phyloP scores from a whole-genome alignment of 1,284 basidiomycete species.

The Tilletia setariae region DNA sequence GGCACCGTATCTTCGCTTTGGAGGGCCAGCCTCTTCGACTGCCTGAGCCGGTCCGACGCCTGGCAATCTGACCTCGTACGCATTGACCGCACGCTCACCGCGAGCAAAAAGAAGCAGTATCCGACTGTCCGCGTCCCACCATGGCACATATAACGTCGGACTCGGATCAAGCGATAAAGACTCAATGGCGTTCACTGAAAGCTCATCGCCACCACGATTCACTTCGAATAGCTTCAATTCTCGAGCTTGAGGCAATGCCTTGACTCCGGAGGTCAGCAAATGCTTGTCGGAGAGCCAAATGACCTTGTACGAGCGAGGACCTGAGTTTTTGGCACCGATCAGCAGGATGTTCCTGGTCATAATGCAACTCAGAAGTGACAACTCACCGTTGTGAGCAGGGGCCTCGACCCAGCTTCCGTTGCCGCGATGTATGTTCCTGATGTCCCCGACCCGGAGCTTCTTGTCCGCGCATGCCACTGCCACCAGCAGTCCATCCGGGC shows the following conservation, averaged over 20 bases:
- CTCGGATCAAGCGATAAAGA: slow-evolving; percentile 56
- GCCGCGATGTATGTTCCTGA: slow-evolving; percentile 32
- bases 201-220: not conserved
- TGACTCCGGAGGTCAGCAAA: slow-evolving; percentile 56
- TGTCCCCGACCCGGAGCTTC: slow-evolving; percentile 55
- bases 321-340: not conserved
- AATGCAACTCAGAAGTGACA: not conserved
- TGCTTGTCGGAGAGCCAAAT: slow-evolving; percentile 55
- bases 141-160: slow-evolving; percentile 58
- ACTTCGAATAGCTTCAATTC: slow-evolving; percentile 56
- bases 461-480: slow-evolving; percentile 58
- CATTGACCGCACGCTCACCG: slow-evolving; percentile 57
- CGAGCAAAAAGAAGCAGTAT: slow-evolving; percentile 58
- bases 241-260: slow-evolving; percentile 56
- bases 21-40: not conserved
- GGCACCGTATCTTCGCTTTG: slow-evolving; percentile 17
- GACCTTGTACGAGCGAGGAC: slow-evolving; percentile 55
- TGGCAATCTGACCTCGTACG: slow-evolving; percentile 54
- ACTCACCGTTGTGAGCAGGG: slow-evolving; percentile 18
- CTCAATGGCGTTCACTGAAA: slow-evolving; percentile 34
- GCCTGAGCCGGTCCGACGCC: not conserved
- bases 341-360: not conserved
- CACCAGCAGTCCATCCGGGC: slow-evolving; percentile 51
- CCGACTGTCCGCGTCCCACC: slow-evolving; percentile 57
- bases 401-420: slow-evolving; percentile 47